phyloP scores from a whole-genome alignment of 1,139 yeast species.

The Protomyces inundatus region DNA sequence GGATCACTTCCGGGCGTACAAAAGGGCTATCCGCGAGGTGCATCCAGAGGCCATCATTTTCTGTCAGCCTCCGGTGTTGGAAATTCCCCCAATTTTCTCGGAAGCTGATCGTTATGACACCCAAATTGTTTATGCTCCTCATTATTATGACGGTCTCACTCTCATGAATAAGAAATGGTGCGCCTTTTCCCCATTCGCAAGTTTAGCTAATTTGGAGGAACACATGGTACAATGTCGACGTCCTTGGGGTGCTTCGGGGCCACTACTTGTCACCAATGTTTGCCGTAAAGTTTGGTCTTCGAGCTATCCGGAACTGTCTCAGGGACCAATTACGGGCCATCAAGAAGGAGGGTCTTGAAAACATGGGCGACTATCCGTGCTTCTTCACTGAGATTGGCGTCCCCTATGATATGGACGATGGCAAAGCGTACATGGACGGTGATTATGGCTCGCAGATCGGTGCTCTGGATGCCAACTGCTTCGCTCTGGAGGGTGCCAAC shows the following conservation, averaged over 20 bases:
- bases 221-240: conserved; percentile 61
- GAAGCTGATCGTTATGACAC: conserved; percentile 52
- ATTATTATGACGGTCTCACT: conserved; percentile 89
- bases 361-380: conserved; percentile 43
- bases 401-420: conserved; percentile 90
- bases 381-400: conserved; percentile 92
- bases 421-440: conserved; percentile 59
- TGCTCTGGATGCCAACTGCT: conserved; percentile 77
- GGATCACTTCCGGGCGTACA: conserved; percentile 49
- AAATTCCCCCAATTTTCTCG: conserved; percentile 65
- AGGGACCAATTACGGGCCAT: conserved; percentile 61
- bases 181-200: neutral
- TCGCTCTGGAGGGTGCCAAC: conserved; percentile 67
- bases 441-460: conserved; percentile 65
- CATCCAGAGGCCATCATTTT: conserved; percentile 52
- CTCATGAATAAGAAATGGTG: conserved; percentile 79
- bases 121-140: conserved; percentile 72
- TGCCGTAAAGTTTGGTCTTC: conserved; percentile 75
- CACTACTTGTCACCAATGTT: conserved; percentile 67
- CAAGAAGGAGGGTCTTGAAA: conserved; percentile 51
- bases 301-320: conserved; percentile 52
- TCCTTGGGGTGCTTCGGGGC: conserved; percentile 82
- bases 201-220: conserved; percentile 29
- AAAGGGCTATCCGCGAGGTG: conserved; percentile 45
- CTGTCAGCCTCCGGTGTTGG: conserved; percentile 79